Evolutionary conservation across 192 early-diverging fungal genomes (phyloP), one percentile per base, ranked within the genome.

Genomic region (Oehlia diaphana): DNA sequence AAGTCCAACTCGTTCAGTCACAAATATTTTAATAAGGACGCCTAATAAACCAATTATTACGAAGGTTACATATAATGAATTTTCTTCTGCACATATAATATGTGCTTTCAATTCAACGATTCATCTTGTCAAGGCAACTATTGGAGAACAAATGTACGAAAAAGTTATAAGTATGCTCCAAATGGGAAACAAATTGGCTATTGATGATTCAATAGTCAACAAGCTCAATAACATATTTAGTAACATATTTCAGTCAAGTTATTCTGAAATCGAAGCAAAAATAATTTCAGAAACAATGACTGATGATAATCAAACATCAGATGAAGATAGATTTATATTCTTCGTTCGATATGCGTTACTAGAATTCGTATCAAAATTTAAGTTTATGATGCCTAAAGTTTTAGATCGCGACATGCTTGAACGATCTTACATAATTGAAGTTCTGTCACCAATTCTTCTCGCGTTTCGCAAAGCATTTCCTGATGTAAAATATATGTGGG

Each of bases 81-180:
- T 9, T 69, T 69, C 67, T 69, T 69, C 67, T 69, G 67, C 67
- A 69, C 7, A 69, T 2, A 69, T 69, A 69, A 69, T 69, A 8
- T 69, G 67, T 69, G 4, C 53, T 76, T 76, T 72, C 53, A 72
- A 72, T 72, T 12, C 47, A 53, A 72, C 71, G 23, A 72, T 72
- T 12, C 47, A 72, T 49, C 71, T 53, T 53, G 71, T 72, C 44
- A 72, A 72, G 9, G 14, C 31, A 72, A 72, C 47, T 0, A 42
- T 72, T 12, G 26, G 6, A 53, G 71, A 53, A 72, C 71, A 0
- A 72, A 9, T 16, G 0, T 72, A 72, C 28, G 71, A 72, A 3
- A 72, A 0, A 72, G 47, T 72, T 72, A 53, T 0, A 72, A 72
- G 0, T 50, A 72, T 72, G 14, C 71, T 72, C 5, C 47, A 53